Percentiles rank a stretch among this genome's conserved stretches.
Evolutionary conservation across 371 early-diverging fungal species (phyloP).

Genomic region (Mortierella sp.): DNA sequence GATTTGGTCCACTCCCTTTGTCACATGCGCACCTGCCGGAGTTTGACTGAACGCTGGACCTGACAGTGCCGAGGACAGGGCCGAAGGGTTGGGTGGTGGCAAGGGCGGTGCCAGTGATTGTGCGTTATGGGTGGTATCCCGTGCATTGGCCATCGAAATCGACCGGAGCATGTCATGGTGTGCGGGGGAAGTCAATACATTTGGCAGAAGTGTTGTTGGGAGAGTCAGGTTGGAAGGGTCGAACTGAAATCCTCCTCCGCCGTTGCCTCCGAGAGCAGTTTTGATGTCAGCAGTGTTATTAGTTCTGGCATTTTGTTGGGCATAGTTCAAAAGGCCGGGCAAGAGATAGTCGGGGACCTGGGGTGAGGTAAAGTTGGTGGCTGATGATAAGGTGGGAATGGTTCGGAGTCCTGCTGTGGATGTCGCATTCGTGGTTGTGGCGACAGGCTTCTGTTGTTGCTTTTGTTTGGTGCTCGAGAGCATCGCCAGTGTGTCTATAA

Average conservation of each 20-base stretch:
- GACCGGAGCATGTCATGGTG: slow-evolving; percentile 36
- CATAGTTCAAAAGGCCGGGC: neutral
- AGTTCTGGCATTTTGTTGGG: neutral
- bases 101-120: slow-evolving; percentile 20
- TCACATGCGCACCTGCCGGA: slow-evolving; percentile 23
- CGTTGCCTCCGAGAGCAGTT: neutral
- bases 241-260: neutral
- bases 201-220: slow-evolving; percentile 22
- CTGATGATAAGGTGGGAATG: neutral
- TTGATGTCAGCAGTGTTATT: neutral
- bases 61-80: slow-evolving; percentile 1
- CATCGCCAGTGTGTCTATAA: neutral
- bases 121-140: slow-evolving; percentile 11
- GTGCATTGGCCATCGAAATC: slow-evolving; percentile 36
- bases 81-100: neutral
- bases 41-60: slow-evolving; percentile 36
- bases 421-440: neutral
- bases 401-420: neutral
- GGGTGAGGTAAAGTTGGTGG: neutral
- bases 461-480: neutral
- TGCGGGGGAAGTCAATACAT: slow-evolving; percentile 10
- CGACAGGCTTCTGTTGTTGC: neutral
- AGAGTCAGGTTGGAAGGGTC: slow-evolving; percentile 25
- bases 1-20: slow-evolving; percentile 42
- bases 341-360: slow-evolving; percentile 10